Conservation (phyloP, 75 land plant genomes). For the Pseudotsuga menziesii region DNA sequence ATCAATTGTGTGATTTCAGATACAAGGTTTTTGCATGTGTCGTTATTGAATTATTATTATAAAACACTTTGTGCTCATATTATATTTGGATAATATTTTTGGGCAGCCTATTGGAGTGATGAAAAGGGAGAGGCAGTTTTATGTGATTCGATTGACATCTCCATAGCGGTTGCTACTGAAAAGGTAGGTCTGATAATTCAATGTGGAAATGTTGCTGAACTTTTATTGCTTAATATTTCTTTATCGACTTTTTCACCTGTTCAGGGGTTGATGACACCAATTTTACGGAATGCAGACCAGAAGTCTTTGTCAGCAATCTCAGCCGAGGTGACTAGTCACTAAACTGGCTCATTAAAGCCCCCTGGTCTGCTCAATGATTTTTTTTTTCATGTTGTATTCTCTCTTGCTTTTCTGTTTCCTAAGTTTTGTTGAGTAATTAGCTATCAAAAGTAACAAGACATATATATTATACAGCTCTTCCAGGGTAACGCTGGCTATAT, state of each 20-base stretch:
- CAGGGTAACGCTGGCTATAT: neutral
- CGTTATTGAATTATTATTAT: neutral
- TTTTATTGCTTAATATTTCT: neutral
- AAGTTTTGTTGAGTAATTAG: neutral
- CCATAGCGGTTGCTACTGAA: constrained; percentile 96
- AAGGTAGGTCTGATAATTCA: constrained; percentile 47
- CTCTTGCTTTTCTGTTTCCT: neutral
- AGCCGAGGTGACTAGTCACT: constrained; percentile 70
- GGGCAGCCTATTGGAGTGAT: constrained; percentile 83
- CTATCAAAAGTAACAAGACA: too few relatives aligned
- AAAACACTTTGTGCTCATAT: constrained; percentile 1
- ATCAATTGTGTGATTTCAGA: neutral
- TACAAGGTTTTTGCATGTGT: neutral
- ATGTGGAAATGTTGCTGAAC: neutral
- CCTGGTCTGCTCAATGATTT: neutral
- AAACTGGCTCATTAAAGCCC: neutral
- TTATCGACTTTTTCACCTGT: constrained; percentile 4
- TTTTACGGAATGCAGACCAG: constrained; percentile 89
- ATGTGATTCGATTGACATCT: constrained; percentile 78
- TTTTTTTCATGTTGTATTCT: neutral
- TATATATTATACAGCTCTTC: too few relatives aligned
- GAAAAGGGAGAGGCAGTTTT: constrained; percentile 52
- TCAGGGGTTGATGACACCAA: constrained; percentile 99
- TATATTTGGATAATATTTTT: neutral
- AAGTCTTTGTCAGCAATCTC: constrained; percentile 82